Conservation (phyloP, 2,329 filamentous ascomycete genomes). For the Microdochium paspali region DNA sequence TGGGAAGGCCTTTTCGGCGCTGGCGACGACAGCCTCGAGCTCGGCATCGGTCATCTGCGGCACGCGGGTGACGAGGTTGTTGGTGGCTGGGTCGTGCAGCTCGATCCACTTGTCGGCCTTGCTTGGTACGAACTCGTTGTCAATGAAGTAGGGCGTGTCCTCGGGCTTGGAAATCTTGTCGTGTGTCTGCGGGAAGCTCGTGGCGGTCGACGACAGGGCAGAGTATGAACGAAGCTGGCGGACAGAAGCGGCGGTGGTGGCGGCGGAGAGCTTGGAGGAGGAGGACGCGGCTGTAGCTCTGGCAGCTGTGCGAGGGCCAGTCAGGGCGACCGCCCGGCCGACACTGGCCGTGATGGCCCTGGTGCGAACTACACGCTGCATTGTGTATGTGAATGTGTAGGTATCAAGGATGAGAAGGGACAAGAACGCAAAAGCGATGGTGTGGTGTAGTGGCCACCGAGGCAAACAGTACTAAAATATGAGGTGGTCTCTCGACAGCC, state of each 20-base stretch:
- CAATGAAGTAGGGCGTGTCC: constrained; percentile 72
- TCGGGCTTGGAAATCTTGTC: constrained; percentile 57
- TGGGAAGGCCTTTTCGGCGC: constrained; percentile 67
- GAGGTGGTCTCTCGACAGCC: too few species aligned
- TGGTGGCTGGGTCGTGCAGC: constrained; percentile 74
- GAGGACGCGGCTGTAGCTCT: constrained; percentile 6
- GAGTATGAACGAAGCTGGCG: constrained; percentile 43
- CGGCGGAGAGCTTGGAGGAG: constrained; percentile 23
- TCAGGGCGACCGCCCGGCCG: constrained; percentile 12
- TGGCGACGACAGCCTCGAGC: constrained; percentile 65
- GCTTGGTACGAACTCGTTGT: constrained; percentile 69
- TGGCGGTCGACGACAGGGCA: constrained; percentile 43
- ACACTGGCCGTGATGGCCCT: constrained; percentile 14
- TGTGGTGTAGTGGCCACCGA: too few species aligned
- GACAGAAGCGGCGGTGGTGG: constrained; percentile 39
- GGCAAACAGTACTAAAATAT: too few species aligned
- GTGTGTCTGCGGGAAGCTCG: constrained; percentile 61
- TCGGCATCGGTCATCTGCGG: constrained; percentile 74
- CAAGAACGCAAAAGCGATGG: too few species aligned
- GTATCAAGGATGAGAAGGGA: not conserved
- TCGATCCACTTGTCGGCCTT: constrained; percentile 66
- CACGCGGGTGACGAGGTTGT: constrained; percentile 75
- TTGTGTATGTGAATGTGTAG: constrained; percentile 5
- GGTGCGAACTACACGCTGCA: constrained; percentile 19
- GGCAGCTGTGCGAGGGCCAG: constrained; percentile 5